A percentile compares a stretch with the other conserved stretches of the same genome.
These are phyloP conservation scores for Haematococcus sp. DNA, from an alignment of 139 green algal genomes.

Conservation along the genomic window DNA sequence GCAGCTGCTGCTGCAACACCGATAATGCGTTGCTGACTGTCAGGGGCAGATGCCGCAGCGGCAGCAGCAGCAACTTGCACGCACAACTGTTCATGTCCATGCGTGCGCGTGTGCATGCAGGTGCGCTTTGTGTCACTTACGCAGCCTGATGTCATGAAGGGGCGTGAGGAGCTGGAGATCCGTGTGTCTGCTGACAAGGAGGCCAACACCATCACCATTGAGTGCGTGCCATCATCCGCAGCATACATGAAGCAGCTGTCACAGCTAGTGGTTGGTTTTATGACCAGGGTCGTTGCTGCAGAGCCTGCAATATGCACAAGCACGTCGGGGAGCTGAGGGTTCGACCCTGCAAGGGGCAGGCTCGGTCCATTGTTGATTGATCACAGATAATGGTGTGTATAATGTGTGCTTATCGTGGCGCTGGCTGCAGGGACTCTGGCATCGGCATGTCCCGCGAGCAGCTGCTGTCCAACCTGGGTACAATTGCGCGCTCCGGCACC, in stretches of 20 bases:
- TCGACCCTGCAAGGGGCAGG: no score
- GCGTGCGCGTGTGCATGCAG: constrained; percentile 4
- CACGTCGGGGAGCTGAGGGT: no score
- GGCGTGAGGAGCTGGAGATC: constrained; percentile 83
- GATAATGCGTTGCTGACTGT: background rate
- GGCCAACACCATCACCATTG: constrained; percentile 85
- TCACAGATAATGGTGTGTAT: no score
- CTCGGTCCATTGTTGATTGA: no score
- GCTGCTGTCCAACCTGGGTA: constrained; percentile 90
- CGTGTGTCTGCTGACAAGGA: constrained; percentile 84
- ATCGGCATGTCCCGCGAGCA: constrained; percentile 95
- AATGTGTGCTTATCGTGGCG: no score
- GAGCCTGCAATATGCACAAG: no score
- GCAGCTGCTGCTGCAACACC: background rate
- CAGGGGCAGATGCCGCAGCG: background rate
- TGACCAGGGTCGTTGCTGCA: background rate
- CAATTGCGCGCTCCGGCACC: constrained; percentile 94
- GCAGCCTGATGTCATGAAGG: constrained; percentile 56
- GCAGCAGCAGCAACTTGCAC: background rate
- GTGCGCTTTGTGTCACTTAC: constrained; percentile 75
- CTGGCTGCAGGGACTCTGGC: constrained; percentile 72
- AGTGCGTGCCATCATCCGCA: constrained; percentile 57
- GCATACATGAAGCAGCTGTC: background rate
- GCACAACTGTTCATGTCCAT: background rate
- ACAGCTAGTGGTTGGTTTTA: background rate